Conservation (phyloP, 306 rosid genomes). For the Geum urbanum region DNA sequence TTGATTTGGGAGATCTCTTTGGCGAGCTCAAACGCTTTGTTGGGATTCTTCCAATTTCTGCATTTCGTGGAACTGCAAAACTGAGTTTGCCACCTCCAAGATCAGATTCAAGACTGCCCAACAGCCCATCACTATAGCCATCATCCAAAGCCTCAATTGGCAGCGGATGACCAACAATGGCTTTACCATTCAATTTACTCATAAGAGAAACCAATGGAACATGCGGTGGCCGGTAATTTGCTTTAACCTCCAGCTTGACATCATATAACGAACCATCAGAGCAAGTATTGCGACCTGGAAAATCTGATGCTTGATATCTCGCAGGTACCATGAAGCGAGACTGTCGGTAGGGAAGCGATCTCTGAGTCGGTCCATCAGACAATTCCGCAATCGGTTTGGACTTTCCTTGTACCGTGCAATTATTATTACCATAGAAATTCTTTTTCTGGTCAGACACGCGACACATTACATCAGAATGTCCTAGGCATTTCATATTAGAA, state of each 20-base stretch:
- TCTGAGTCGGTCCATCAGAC: slow-evolving; percentile 54
- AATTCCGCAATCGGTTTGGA: slow-evolving; percentile 47
- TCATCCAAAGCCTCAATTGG: slow-evolving; percentile 63
- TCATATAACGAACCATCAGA: slow-evolving; percentile 54
- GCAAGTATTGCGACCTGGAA: slow-evolving; percentile 40
- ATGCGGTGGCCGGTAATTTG: slow-evolving; percentile 72
- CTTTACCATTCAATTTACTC: slow-evolving; percentile 83
- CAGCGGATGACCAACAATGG: slow-evolving; percentile 90
- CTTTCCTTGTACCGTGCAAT: slow-evolving; percentile 36
- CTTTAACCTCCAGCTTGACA: slow-evolving; percentile 66
- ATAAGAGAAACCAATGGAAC: slow-evolving; percentile 88
- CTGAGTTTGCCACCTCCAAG: slow-evolving; percentile 30
- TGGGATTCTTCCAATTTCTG: slow-evolving; percentile 30
- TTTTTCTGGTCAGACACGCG: slow-evolving; percentile 44
- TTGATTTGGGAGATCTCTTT: slow-evolving; percentile 47
- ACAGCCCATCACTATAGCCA: slow-evolving; percentile 46
- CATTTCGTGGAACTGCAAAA: slow-evolving; percentile 27
- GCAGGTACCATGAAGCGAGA: slow-evolving; percentile 70
- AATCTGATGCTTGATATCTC: slow-evolving; percentile 57
- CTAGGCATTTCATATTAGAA: slow-evolving; percentile 42
- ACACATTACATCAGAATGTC: slow-evolving; percentile 35
- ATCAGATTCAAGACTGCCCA: slow-evolving; percentile 32
- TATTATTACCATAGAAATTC: slow-evolving; percentile 40
- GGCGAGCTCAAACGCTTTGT: slow-evolving; percentile 38
- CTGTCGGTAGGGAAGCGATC: slow-evolving; percentile 79